Base-by-base conservation (phyloP, 2,329 filamentous ascomycete genomes). In the Calonectria honghensis region DNA sequence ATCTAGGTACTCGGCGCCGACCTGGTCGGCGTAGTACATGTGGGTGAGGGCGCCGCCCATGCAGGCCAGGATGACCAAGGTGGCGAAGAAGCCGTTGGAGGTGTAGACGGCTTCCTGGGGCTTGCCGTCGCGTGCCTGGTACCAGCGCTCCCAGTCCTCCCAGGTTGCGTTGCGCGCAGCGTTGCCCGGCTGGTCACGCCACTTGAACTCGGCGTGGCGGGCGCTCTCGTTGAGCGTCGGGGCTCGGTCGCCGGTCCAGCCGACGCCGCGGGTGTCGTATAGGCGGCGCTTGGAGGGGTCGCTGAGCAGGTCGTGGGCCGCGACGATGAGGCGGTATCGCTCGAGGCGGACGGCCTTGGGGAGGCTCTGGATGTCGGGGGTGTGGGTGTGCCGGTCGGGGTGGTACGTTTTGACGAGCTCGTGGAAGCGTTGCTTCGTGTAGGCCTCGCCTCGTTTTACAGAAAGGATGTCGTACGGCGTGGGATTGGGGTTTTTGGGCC, bases 331-430 rank as follows among this genome's bases (percentile, higher is more conserved):
- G 39, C 95, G 93, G 85, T 98, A 99, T 64, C 97, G 94, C 82
- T 98, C 95, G n/a, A 97, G 88, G 75, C 94, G 93, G 37, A 91
- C 89, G 32, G 91, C 85, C 27, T 90, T 89, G 0, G 94, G 76
- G 57, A 82, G 71, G n/a, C 75, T 70, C 52, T 79, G 71, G 61
- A 77, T 69, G 51, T 78, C 67, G 16, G 74, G 39, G 64, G 73
- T 45, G 76, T 87, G 84, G 76, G 73, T 76, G 75, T 86, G 88
- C 73, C 91, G 91, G 84, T 99, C 97, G 0, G 97, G 97, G 82
- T 99, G 97, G 86, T 99, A 99, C 61, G 97, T 89, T 87, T 98
- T 99, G 73, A 98, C 97, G 68, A 99, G 91, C 82, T 96, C 91
- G 85, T 97, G 97, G 89, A 96, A 99, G 74, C 92, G 92, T 54